phyloP scores from a whole-genome alignment of 352 stramenopile genomes.

The Phytophthora idaei region DNA sequence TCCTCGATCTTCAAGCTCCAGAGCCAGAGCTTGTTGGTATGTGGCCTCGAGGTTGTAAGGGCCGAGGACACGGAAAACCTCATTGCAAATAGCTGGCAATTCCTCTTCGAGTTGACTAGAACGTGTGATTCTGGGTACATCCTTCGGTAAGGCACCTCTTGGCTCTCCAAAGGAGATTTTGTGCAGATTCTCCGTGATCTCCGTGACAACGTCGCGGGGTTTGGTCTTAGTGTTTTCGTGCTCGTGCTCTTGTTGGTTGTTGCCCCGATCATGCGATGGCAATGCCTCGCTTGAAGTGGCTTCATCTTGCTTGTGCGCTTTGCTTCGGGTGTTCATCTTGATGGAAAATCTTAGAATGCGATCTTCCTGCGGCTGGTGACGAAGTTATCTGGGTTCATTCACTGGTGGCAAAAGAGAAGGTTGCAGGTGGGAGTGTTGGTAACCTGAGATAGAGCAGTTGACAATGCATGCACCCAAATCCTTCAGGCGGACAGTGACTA shows the following conservation, averaged over 20 bases:
- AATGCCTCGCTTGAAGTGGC: not conserved
- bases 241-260: slow-evolving; percentile 29
- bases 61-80: slow-evolving; percentile 38
- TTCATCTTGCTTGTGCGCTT: not conserved
- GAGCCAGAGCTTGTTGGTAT: slow-evolving; percentile 42
- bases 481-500: too few relatives aligned
- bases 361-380: not conserved
- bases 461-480: too few relatives aligned
- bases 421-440: too few relatives aligned
- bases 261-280: slow-evolving; percentile 9
- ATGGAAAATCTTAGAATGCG: slow-evolving; percentile 5
- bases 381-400: not conserved
- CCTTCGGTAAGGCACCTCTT: not conserved
- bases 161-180: slow-evolving; percentile 34
- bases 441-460: too few relatives aligned
- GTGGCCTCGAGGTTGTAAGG: slow-evolving; percentile 43
- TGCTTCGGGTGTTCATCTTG: slow-evolving; percentile 11
- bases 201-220: slow-evolving; percentile 3
- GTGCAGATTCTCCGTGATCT: slow-evolving; percentile 21
- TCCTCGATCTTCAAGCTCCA: slow-evolving; percentile 32
- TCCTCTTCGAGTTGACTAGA: slow-evolving; percentile 19
- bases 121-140: slow-evolving; percentile 10
- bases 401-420: not conserved
- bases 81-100: slow-evolving; percentile 38
- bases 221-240: slow-evolving; percentile 2